These are phyloP conservation scores for Fistulifera pelliculosa DNA, from an alignment of 108 stramenopile genomes.

Conservation along the genomic window DNA sequence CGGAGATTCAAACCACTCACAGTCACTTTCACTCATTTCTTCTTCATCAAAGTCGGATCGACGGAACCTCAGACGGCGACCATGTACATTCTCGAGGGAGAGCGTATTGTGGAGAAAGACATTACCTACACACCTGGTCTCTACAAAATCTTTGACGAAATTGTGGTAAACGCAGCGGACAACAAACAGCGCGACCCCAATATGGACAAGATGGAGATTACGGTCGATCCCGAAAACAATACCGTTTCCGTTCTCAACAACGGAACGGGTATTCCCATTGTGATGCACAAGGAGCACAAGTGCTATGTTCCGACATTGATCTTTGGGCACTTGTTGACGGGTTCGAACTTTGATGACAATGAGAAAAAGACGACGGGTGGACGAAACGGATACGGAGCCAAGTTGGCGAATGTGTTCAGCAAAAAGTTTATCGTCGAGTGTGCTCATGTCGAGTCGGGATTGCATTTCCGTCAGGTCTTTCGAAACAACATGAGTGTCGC, in stretches of 20 bases:
- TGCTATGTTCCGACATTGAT: conserved; percentile 93
- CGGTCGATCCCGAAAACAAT: conserved; percentile 51
- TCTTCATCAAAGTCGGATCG: conserved; percentile 55
- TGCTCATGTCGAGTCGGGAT: conserved; percentile 60
- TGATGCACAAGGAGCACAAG: conserved; percentile 68
- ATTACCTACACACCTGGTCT: conserved; percentile 94
- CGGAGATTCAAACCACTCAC: neutral
- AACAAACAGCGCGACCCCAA: conserved; percentile 98
- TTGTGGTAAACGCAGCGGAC: conserved; percentile 98
- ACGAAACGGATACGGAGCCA: conserved; percentile 99
- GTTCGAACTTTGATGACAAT: conserved; percentile 97
- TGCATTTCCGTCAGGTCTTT: conserved; percentile 83
- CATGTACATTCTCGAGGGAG: conserved; percentile 88
- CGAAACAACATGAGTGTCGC: conserved; percentile 85
- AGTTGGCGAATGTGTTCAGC: conserved; percentile 99
- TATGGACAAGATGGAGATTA: conserved; percentile 92
- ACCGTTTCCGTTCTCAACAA: conserved; percentile 97
- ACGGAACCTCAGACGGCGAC: conserved; percentile 63
- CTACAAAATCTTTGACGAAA: conserved; percentile 99
- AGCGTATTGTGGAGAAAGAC: conserved; percentile 57
- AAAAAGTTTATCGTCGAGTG: conserved; percentile 89
- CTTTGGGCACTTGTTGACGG: conserved; percentile 96
- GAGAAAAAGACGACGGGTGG: conserved; percentile 97
- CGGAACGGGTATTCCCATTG: conserved; percentile 82
- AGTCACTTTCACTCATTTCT: neutral